Percentiles rank a stretch among this genome's conserved stretches.
These are phyloP conservation scores for Ephemerocybe angulata DNA, from an alignment of 768 basidiomycete genomes.

Conservation along the genomic window DNA sequence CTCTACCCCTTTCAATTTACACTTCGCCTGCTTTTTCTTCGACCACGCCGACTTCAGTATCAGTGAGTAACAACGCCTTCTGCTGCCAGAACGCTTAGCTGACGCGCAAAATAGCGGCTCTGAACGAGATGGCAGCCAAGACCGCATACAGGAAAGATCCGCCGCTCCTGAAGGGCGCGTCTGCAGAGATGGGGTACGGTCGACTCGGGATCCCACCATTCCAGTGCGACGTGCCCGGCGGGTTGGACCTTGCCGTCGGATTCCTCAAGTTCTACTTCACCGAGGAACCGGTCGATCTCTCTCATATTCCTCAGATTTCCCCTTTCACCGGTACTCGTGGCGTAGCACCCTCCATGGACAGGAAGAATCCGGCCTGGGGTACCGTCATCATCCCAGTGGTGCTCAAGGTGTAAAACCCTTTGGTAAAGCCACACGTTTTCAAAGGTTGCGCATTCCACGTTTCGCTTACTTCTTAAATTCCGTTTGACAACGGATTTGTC, in stretches of 20 bases:
- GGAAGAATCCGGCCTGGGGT: background rate
- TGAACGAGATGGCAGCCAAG: slow-evolving; percentile 18
- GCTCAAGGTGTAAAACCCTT: background rate
- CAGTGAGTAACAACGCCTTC: slow-evolving; percentile 17
- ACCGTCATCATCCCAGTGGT: slow-evolving; percentile 5
- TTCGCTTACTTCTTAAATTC: background rate
- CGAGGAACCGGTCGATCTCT: background rate
- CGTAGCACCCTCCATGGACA: background rate
- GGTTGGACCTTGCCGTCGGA: slow-evolving; percentile 34
- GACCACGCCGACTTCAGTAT: slow-evolving; percentile 16
- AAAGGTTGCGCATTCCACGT: background rate
- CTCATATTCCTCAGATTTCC: slow-evolving; percentile 7
- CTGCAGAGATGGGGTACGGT: slow-evolving; percentile 39
- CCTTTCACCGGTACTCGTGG: slow-evolving; percentile 1
- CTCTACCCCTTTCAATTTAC: slow-evolving; percentile 13
- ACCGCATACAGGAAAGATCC: slow-evolving; percentile 19
- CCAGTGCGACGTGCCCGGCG: slow-evolving; percentile 26
- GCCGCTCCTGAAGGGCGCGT: slow-evolving; percentile 17
- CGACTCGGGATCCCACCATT: slow-evolving; percentile 28
- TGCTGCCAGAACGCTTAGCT: background rate
- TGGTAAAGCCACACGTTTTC: background rate
- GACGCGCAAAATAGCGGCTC: slow-evolving; percentile 16
- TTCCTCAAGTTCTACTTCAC: slow-evolving; percentile 43
- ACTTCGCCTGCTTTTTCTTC: background rate
- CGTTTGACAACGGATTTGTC: no score